Percentiles rank a stretch among this genome's conserved stretches.
phyloP scores from a whole-genome alignment of 2,329 filamentous ascomycete genomes.

The Ascocoryne sarcoides region DNA sequence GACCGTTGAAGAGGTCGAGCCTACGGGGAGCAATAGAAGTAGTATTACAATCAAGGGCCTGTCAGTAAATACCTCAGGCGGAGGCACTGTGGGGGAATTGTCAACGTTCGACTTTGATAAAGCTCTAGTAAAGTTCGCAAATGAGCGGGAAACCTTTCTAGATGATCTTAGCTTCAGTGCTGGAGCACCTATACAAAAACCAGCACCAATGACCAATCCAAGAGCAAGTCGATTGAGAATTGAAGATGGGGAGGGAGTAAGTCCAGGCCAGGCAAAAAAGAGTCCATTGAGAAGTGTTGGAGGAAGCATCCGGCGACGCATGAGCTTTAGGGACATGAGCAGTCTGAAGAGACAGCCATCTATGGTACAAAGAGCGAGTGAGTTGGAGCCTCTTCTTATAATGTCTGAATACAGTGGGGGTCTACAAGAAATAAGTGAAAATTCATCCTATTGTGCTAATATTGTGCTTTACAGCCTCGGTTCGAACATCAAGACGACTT shows the following conservation, averaged over 20 bases:
- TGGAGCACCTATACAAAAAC: conserved; percentile 57
- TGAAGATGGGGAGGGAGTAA: conserved; percentile 36
- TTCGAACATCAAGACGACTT: conserved; percentile 76
- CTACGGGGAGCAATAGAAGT: conserved; percentile 48
- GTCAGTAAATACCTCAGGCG: conserved; percentile 17
- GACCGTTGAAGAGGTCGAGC: conserved; percentile 48
- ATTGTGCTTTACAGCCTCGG: conserved; percentile 42
- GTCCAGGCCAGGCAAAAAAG: conserved; percentile 34
- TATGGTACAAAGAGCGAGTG: conserved; percentile 59
- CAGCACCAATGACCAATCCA: conserved; percentile 66
- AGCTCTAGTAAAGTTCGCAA: conserved; percentile 86
- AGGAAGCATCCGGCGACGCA: conserved; percentile 82
- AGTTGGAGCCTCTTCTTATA: conserved; percentile 30
- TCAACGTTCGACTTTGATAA: conserved; percentile 86
- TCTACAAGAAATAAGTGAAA: too few species aligned
- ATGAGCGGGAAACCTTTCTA: conserved; percentile 87
- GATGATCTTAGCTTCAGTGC: conserved; percentile 86
- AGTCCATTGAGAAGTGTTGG: conserved; percentile 41
- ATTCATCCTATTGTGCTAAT: too few species aligned
- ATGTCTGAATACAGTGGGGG: too few species aligned
- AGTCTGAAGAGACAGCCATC: conserved; percentile 83
- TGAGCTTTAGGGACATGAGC: conserved; percentile 92
- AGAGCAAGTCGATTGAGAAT: conserved; percentile 74
- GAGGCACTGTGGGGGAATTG: conserved; percentile 25
- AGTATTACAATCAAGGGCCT: conserved; percentile 54